Base-by-base conservation (phyloP, 2,329 filamentous ascomycete genomes). In the Lithohypha guttulata region DNA sequence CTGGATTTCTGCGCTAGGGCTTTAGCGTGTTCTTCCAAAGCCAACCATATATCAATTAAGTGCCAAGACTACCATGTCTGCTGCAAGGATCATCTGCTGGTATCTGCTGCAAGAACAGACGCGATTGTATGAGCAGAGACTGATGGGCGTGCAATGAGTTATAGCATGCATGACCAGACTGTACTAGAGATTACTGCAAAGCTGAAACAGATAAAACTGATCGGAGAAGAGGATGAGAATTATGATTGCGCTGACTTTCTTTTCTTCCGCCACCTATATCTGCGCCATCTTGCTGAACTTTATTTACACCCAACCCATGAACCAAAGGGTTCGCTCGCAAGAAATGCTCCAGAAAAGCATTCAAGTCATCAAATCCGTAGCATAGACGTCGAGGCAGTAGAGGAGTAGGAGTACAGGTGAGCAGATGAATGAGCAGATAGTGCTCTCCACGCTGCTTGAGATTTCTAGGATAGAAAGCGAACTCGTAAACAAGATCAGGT, bases 31-130 rank as follows among this genome's bases (percentile, higher is more conserved):
- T 41, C 34, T 26, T 23, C 39, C 27, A 45, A 27, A 42, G 22
- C 48, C 48, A 49, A 46, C 49, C 42, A 49, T 9, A 14, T n/a
- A 9, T 11, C 38, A 22, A n/a, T 42, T 43, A 14, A 27, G 20
- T 27, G 32, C 39, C 36, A 42, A 38, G 36, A 42, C 43, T 30
- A 44, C 42, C 34, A 41, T 46, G 39, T 14, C 25, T 50, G 43
- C 42, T 43, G 47, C 45, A 48, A 50, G 47, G 47, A 45, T 43
- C 40, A 33, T 9, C 23, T 13, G 9, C 9, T 18, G 13, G 4
- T 18, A 13, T 7, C 17, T 30, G n/a, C n/a, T n/a, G n/a, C n/a
- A n/a, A n/a, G n/a, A n/a, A n/a, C n/a, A n/a, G n/a, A n/a, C n/a
- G n/a, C n/a, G n/a, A n/a, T n/a, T n/a, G n/a, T n/a, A n/a, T n/a